Percentiles rank a stretch among this genome's conserved stretches.
Evolutionary conservation across 2,329 filamentous ascomycete genomes (phyloP).

Genomic region (Cladosporium phlei): DNA sequence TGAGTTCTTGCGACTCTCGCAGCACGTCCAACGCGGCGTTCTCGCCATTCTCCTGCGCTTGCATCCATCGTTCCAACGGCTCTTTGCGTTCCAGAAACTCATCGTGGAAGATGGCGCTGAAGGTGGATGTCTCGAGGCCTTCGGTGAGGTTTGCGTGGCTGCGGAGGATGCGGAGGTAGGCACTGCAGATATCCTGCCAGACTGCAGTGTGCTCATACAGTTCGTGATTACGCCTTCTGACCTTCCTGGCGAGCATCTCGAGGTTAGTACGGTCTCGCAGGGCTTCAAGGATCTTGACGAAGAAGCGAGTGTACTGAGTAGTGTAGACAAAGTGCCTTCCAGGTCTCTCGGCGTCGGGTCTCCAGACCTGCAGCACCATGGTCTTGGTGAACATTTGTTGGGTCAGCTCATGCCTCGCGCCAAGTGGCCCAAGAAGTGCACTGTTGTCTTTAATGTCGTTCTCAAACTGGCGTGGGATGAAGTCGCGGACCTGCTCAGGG

Average conservation of each 20-base stretch:
- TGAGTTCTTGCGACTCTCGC: slow-evolving; percentile 63
- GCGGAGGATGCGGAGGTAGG: slow-evolving; percentile 57
- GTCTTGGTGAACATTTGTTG: slow-evolving; percentile 88
- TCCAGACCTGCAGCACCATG: slow-evolving; percentile 93
- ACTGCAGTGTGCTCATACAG: slow-evolving; percentile 59
- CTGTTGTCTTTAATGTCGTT: slow-evolving; percentile 10
- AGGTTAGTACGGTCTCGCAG: slow-evolving; percentile 70
- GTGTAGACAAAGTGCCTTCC: slow-evolving; percentile 92
- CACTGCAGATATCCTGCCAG: slow-evolving; percentile 57
- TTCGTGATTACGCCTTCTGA: slow-evolving; percentile 77
- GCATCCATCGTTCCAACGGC: slow-evolving; percentile 56
- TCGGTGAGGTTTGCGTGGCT: slow-evolving; percentile 53
- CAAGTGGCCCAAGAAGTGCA: slow-evolving; percentile 37
- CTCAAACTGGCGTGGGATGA: slow-evolving; percentile 9
- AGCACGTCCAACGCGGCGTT: slow-evolving; percentile 56
- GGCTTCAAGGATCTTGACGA: slow-evolving; percentile 68
- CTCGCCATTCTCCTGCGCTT: slow-evolving; percentile 43
- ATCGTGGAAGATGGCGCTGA: slow-evolving; percentile 60
- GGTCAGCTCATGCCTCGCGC: slow-evolving; percentile 73
- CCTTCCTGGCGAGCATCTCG: slow-evolving; percentile 71
- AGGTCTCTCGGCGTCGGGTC: slow-evolving; percentile 77
- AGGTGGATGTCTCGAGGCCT: slow-evolving; percentile 60
- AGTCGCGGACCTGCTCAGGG: slow-evolving; percentile 20
- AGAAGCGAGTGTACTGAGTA: slow-evolving; percentile 77
- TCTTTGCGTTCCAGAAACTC: slow-evolving; percentile 59